Evolutionary conservation across 2,329 filamentous ascomycete species (phyloP), one percentile per base, ranked within the genome.

Genomic region (Diaporthe sp.): DNA sequence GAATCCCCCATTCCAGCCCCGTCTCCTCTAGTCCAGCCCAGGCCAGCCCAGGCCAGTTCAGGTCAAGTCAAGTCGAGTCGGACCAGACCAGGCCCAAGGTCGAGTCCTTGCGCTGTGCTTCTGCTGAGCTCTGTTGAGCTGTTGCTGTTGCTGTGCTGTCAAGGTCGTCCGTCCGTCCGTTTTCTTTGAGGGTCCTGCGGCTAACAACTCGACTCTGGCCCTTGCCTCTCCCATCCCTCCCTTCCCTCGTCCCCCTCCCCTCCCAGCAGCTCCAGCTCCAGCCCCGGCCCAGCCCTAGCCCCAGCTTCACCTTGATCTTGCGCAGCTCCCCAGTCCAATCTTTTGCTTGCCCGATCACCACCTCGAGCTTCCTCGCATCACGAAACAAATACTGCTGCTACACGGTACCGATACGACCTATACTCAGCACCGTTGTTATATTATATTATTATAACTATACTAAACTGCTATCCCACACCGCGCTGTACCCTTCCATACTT

Each of bases 171-270:
- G 42, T 72, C 53, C 28, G 68, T 71, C 53, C 42, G 68, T 72
- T 37, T 72, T 51, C 61, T 49, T 31, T 44, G 49, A 73, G 46
- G 49, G 60, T 58, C 46, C 71, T 46, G 60, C 71, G 71, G 57
- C 58, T 65, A 34, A 55, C 28, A 31, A 31, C 46, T 62, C 58
- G 58, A 55, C 42, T 72, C 42, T 46, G 25, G n/a, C 44, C 58
- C 44, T 62, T 53, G 37, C 22, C 28, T 44, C 71, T 55, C 22
- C 8, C 34, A 62, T 25, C 42, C 44, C 31, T 73, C 58, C 25
- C 58, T 44, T 37, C 25, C 44, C 42, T n/a, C 58, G 2, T 39
- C 53, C 25, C 34, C 39, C 60, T 19, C 62, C 61, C 61, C 39
- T 62, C 60, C 39, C 60, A 44, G 39, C 39, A 49, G 28, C 28